Evolutionary conservation across 495 filamentous ascomycete genomes (phyloP), one percentile per base, ranked within the genome.

Genomic region (Cercophora newfieldiana): DNA sequence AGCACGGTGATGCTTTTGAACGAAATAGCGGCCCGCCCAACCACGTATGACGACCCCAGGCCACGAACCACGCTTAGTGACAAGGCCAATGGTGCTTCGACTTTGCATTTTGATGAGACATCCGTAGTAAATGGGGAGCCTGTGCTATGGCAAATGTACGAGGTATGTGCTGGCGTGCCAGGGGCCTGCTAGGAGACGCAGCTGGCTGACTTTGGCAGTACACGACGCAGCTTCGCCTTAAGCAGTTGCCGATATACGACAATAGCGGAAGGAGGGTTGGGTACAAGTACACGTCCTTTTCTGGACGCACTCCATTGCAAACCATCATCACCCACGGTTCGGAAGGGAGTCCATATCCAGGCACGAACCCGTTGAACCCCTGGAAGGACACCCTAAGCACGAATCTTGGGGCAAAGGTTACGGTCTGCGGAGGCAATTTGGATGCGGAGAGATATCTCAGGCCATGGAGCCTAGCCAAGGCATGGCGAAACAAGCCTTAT

Each of bases 131-230:
- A 57, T 14, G 54, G 54, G 24, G 54, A 57, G 30, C 14, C 18
- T 57, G 54, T 57, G 19, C 24, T 57, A 16, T 57, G 54, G 54
- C 54, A 57, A 6, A 57, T 57, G 54, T 57, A 57, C 14, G 54
- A 57, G 14, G 54, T 57, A 31, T 10, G 54, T 55, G 7, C 3
- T 28, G 18, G 4, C 5, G 5, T 6, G 6, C 10, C 25, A 55
- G 28, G 18, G 21, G 49, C 37, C 37, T 47, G 37, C 37, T 7
- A 53, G 28, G 18, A 29, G 51, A 28, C 51, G 10, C 6, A 25
- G 18, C 28, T 3, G 10, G 28, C 54, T 57, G 24, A 57, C 24
- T 8, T 30, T 30, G 1, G 16, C 24, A 57, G 54, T 57, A 57
- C 54, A 57, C 54, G 7, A 57, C 54, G 24, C 54, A 57, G 16